A percentile compares a stretch with the other conserved stretches of the same genome.
These are phyloP conservation scores for Alternaria gaisen DNA, from an alignment of 2,329 filamentous ascomycete genomes.

Conservation along the genomic window DNA sequence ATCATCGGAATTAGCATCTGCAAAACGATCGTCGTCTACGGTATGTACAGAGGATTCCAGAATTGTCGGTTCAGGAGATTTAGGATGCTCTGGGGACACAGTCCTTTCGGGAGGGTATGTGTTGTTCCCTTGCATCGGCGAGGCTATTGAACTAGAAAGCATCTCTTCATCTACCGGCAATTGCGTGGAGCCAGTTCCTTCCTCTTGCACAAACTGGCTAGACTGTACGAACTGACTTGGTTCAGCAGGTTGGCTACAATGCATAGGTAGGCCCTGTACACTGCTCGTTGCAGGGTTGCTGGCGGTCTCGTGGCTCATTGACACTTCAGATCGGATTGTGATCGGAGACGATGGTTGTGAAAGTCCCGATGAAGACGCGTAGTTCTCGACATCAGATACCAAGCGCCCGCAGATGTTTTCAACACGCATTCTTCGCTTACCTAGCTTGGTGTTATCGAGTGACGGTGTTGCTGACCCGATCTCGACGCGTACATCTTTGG, in stretches of 20 bases:
- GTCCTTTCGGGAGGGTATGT: slow-evolving; percentile 6
- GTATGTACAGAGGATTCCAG: slow-evolving; percentile 42
- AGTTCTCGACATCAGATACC: slow-evolving; percentile 73
- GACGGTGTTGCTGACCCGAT: slow-evolving; percentile 22
- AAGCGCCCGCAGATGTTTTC: slow-evolving; percentile 70
- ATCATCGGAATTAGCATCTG: slow-evolving; percentile 53
- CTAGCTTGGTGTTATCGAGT: slow-evolving; percentile 60
- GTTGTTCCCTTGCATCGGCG: slow-evolving; percentile 6
- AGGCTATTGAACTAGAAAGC: slow-evolving; percentile 2
- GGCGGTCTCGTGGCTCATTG: slow-evolving; percentile 26
- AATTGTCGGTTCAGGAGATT: slow-evolving; percentile 13
- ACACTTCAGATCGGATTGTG: slow-evolving; percentile 56
- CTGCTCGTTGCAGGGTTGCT: slow-evolving; percentile 32
- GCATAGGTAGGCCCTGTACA: not conserved
- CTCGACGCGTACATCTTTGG: slow-evolving; percentile 37
- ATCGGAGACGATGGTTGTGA: slow-evolving; percentile 68
- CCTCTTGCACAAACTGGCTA: slow-evolving; percentile 1
- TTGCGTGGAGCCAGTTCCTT: slow-evolving; percentile 2
- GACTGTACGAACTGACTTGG: not conserved
- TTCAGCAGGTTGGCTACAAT: not conserved
- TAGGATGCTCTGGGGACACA: slow-evolving; percentile 3
- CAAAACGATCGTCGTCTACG: slow-evolving; percentile 53
- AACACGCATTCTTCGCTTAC: slow-evolving; percentile 72
- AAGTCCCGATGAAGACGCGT: slow-evolving; percentile 67
- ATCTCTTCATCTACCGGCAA: slow-evolving; percentile 2